Evolutionary conservation across 1,284 basidiomycete species (phyloP).

Genomic region (Rhodotorula sp.): DNA sequence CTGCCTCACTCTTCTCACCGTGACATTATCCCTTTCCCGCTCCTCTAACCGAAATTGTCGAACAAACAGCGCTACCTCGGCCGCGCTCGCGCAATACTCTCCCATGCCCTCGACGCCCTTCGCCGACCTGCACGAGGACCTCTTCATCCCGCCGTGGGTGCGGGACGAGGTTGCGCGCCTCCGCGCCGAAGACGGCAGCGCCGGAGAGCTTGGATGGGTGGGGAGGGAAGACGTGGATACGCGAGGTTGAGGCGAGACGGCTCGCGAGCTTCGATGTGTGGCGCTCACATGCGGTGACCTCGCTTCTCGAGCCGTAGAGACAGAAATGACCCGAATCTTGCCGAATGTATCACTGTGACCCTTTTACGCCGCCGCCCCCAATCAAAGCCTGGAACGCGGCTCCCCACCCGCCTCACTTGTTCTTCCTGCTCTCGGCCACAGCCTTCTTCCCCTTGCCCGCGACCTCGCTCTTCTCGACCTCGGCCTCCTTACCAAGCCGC

Average conservation of each 20-base stretch:
- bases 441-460: constrained; percentile 8
- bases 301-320: no score
- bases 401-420: background rate
- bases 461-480: background rate
- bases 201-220: background rate
- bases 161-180: constrained; percentile 39
- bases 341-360: no score
- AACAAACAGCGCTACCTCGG: constrained; percentile 33
- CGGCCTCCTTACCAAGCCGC: background rate
- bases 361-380: no score
- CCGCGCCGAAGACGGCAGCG: constrained; percentile 4
- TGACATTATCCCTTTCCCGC: background rate
- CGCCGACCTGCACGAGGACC: constrained; percentile 45
- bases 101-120: constrained; percentile 33
- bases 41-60: background rate
- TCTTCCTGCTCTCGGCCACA: constrained; percentile 10
- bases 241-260: no score
- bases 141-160: constrained; percentile 47
- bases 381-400: background rate
- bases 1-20: background rate
- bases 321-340: no score
- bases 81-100: constrained; percentile 37
- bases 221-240: background rate
- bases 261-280: no score
- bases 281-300: no score